Base-by-base conservation (phyloP, 2,329 filamentous ascomycete species). In the Aspergillus transmontanensis region DNA sequence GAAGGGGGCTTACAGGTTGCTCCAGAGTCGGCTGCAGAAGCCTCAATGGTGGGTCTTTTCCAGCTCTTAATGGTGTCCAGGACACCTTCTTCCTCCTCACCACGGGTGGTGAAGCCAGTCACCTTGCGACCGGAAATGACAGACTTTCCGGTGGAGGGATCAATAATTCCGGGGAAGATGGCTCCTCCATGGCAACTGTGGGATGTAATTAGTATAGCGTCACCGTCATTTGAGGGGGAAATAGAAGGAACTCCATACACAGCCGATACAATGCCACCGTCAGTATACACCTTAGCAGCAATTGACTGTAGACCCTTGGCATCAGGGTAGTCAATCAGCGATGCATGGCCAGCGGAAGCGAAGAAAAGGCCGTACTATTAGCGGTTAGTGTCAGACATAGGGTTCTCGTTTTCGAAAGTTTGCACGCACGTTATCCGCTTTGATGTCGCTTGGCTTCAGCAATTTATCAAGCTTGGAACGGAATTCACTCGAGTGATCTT, bases 321-420 rank as follows among this genome's bases (percentile, higher is more conserved):
- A 39, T 72, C 66, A 0, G 79, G 79, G 58, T 79, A 81, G 61
- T 81, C 78, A 43, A 80, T 77, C 64, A 80, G 61, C 3, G 76
- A 71, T 0, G 78, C 79, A 62, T 80, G 79, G 6, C 78, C 79
- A 0, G 78, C 79, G 0, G 74, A 76, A 3, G 78, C 78, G 64
- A 77, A 80, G 72, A 80, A 80, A 2, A 80, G 56, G 28, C 79
- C 79, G 60, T 76, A 75, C 61, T 72, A 28, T 6, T n/a, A 19
- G 41, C 19, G 32, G 28, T 46, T 54, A 50, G 59, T 23, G 14
- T 57, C 34, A 10, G 21, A 12, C 2, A 23, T 23, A 5, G 1
- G 11, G n/a, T 21, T n/a, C n/a, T 7, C 16, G 14, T 2, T 10
- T 12, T 10, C 7, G 2, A 6, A 12, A 53, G 7, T 5, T 50